phyloP scores from a whole-genome alignment of 768 basidiomycete species.

The Dioszegia crocea region DNA sequence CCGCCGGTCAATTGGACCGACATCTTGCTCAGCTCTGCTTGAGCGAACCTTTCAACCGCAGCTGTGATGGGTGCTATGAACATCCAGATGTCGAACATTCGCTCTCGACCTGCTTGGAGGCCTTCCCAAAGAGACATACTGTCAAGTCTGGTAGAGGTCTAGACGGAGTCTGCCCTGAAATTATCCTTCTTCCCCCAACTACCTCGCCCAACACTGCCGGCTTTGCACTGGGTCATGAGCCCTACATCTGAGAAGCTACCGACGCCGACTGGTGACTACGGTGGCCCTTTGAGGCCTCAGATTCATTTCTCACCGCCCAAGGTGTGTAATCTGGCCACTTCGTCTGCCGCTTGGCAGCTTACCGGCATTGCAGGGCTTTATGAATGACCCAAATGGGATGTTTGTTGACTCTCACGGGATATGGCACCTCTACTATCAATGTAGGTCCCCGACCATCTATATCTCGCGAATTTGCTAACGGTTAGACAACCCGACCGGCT shows the following conservation, averaged over 20 bases:
- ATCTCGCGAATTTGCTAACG: background rate
- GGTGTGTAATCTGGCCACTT: slow-evolving; percentile 12
- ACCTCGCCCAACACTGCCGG: too few species aligned
- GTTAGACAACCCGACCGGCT: slow-evolving; percentile 28
- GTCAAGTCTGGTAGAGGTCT: too few species aligned
- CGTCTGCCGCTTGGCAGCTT: background rate
- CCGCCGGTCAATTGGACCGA: background rate
- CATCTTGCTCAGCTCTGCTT: too few species aligned
- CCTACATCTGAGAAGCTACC: too few species aligned
- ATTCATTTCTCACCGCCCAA: slow-evolving; percentile 41
- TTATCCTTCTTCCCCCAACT: too few species aligned
- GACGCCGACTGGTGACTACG: slow-evolving; percentile 33
- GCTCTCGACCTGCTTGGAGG: too few species aligned
- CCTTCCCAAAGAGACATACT: too few species aligned
- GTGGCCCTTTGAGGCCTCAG: slow-evolving; percentile 32
- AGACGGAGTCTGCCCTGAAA: too few species aligned
- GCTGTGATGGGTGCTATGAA: too few species aligned
- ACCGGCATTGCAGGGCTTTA: slow-evolving; percentile 27
- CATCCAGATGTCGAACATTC: too few species aligned
- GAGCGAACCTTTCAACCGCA: too few species aligned
- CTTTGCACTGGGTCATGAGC: too few species aligned
- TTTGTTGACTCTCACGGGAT: slow-evolving; percentile 31
- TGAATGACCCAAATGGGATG: slow-evolving; percentile 40
- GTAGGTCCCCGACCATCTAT: slow-evolving; percentile 14
- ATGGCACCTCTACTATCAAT: slow-evolving; percentile 48